Evolutionary conservation across 306 rosid species (phyloP).

Genomic region (Luffa aegyptiaca): DNA sequence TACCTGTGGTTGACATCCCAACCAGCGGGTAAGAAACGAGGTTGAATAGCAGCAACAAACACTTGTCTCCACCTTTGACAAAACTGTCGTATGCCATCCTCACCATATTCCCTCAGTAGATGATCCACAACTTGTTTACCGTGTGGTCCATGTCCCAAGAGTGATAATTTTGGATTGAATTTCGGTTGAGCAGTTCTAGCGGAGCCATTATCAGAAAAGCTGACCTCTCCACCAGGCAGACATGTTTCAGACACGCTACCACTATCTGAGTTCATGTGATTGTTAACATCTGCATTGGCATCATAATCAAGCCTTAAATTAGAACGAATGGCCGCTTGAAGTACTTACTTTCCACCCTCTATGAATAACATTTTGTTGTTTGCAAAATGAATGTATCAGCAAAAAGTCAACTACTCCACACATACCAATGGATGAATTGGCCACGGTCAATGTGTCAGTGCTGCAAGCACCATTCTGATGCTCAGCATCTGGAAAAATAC

Average conservation of each 20-base stretch:
- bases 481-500: conserved; percentile 18
- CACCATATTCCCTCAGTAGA: conserved; percentile 57
- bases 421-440: conserved; percentile 15
- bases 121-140: conserved; percentile 85
- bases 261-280: conserved; percentile 14
- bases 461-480: conserved; percentile 24
- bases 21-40: conserved; percentile 81
- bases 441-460: conserved; percentile 13
- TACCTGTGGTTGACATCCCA: conserved; percentile 98
- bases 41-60: conserved; percentile 67
- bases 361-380: not conserved
- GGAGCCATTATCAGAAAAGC: conserved; percentile 5
- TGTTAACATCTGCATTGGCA: conserved; percentile 15
- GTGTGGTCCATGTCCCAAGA: conserved; percentile 94
- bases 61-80: conserved; percentile 95
- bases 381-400: not conserved
- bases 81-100: conserved; percentile 60
- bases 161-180: conserved; percentile 55
- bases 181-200: conserved; percentile 26
- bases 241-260: conserved; percentile 14
- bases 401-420: not conserved
- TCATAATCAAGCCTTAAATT: conserved; percentile 24
- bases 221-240: conserved; percentile 24
- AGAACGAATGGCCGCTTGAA: conserved; percentile 22
- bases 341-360: not conserved